phyloP scores from a whole-genome alignment of 306 rosid genomes.

The Cicer cuneatum region DNA sequence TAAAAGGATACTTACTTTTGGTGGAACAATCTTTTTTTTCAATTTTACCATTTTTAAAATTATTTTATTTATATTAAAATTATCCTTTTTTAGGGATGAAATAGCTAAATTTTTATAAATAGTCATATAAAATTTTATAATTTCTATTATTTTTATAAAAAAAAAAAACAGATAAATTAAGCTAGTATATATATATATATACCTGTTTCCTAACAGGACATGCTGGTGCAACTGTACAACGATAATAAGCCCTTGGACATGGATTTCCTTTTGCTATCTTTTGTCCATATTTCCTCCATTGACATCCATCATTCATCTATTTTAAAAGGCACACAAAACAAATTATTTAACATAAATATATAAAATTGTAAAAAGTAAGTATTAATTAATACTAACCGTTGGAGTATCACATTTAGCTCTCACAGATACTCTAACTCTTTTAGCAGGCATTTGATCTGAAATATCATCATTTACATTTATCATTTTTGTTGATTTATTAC shows the following conservation, averaged over 20 bases:
- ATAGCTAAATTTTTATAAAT: too few species aligned
- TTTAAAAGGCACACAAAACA: background rate
- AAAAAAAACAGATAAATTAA: background rate
- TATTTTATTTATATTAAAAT: too few species aligned
- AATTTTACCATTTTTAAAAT: too few species aligned
- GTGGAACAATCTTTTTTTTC: too few species aligned
- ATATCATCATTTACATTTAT: slow-evolving; percentile 48
- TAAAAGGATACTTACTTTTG: too few species aligned
- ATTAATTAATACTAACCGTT: slow-evolving; percentile 56
- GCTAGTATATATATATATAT: background rate
- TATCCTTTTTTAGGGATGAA: too few species aligned
- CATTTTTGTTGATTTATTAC: slow-evolving; percentile 43
- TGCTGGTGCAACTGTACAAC: slow-evolving; percentile 72
- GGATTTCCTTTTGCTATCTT: slow-evolving; percentile 81
- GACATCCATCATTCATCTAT: slow-evolving; percentile 85
- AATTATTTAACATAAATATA: background rate
- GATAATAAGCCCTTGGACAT: slow-evolving; percentile 81
- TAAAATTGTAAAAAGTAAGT: background rate
- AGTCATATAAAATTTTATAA: too few species aligned
- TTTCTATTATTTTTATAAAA: too few species aligned
- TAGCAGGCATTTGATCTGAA: slow-evolving; percentile 58
- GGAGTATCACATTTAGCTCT: slow-evolving; percentile 80
- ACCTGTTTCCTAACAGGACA: slow-evolving; percentile 85
- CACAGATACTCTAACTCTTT: slow-evolving; percentile 78
- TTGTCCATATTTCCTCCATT: slow-evolving; percentile 90